phyloP scores from a whole-genome alignment of 2,329 filamentous ascomycete genomes.

The Calonectria ilicicola region DNA sequence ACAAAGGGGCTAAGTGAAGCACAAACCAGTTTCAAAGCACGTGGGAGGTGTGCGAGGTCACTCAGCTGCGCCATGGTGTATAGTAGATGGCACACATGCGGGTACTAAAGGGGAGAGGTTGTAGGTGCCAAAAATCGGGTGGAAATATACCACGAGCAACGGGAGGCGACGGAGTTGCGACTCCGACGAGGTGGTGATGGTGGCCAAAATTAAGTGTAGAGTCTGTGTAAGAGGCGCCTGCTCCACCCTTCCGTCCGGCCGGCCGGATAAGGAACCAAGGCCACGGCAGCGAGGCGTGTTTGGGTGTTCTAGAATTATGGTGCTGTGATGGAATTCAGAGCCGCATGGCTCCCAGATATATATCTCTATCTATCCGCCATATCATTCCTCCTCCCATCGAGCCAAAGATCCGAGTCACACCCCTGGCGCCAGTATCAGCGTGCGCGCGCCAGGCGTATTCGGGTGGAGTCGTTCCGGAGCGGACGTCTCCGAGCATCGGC shows the following conservation, averaged over 20 bases:
- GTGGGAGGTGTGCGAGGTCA: slow-evolving; percentile 29
- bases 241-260: neutral
- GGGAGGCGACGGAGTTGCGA: slow-evolving; percentile 18
- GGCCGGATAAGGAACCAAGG: neutral
- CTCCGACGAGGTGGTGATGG: slow-evolving; percentile 23
- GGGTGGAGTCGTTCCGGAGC: slow-evolving; percentile 22
- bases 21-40: slow-evolving; percentile 38
- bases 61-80: slow-evolving; percentile 33
- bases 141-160: neutral
- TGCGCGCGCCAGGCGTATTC: neutral
- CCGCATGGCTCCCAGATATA: neutral
- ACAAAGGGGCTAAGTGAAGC: neutral
- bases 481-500: slow-evolving; percentile 32
- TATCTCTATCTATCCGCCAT: neutral
- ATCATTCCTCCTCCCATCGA: neutral
- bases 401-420: neutral
- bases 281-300: neutral
- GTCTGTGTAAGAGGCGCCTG: neutral
- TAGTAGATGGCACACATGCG: neutral
- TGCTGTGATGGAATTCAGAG: neutral
- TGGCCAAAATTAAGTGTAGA: neutral
- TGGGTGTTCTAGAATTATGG: neutral
- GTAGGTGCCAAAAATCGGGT: slow-evolving; percentile 1
- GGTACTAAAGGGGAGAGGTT: neutral
- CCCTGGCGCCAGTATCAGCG: slow-evolving; percentile 2